These are phyloP conservation scores for Jatropha multifida DNA, from an alignment of 441 rosid genomes.

Conservation along the genomic window DNA sequence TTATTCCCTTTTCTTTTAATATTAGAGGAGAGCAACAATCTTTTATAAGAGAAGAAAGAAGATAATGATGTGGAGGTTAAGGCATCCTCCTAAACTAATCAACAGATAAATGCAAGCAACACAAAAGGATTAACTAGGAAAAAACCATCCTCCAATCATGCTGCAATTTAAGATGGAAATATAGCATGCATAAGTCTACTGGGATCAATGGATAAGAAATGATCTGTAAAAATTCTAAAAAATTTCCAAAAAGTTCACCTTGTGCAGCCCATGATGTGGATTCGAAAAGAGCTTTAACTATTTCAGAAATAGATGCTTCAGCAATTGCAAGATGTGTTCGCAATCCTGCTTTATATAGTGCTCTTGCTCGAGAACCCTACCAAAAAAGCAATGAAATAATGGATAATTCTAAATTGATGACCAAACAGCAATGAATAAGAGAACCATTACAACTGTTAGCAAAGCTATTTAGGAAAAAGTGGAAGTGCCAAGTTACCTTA, in stretches of 20 bases:
- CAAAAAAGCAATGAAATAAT: constrained; percentile 28
- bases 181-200: neutral
- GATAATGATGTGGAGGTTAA: no score
- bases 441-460: constrained; percentile 9
- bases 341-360: constrained; percentile 90
- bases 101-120: neutral
- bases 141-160: neutral
- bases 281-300: constrained; percentile 91
- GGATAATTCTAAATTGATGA: constrained; percentile 6
- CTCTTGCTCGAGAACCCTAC: constrained; percentile 98
- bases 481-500: constrained; percentile 56
- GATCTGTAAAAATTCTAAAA: constrained; percentile 15
- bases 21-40: neutral
- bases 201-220: neutral
- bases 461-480: constrained; percentile 18
- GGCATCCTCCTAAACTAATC: neutral
- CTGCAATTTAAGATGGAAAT: constrained; percentile 10
- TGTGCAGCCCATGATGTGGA: constrained; percentile 81
- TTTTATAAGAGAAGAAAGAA: no score
- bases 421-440: constrained; percentile 11
- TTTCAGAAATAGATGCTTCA: constrained; percentile 89
- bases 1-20: neutral
- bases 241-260: constrained; percentile 53
- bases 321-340: constrained; percentile 92
- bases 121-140: neutral